Evolutionary conservation across 1,284 basidiomycete species (phyloP), one percentile per base, ranked within the genome.

Genomic region (Sanguinoderma infundibulare): DNA sequence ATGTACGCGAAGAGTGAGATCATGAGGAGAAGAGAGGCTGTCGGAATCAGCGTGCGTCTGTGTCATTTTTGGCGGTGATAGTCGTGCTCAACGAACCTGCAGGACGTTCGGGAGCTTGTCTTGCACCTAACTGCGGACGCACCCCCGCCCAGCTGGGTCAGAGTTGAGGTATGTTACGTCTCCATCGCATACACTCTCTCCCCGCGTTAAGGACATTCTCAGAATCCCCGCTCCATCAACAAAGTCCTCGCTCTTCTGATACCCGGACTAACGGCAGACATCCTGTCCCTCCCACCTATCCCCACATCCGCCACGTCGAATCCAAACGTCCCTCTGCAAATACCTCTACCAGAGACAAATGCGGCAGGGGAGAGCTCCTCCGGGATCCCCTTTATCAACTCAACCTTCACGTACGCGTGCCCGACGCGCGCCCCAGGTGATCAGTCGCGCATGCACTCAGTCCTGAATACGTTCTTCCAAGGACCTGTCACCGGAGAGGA

Each of bases 351-450:
- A 36, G 62, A 72, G 14, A 73, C 75, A 6, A 70, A 67, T 30
- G 40, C 77, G 10, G 22, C 64, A 17, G 70, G 74, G 17, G 76
- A 74, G 2, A 71, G 74, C 1, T 71, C 76, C 8, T 72, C 62
- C 0, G 74, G 75, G 0, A 70, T 97, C 2, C 92, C 94, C 0
- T 90, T 94, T 68, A 86, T 98, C 49, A 81, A 88, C 1, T 85
- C 84, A 15, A 90, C 94, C 0, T 98, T 97, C 78, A 92, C 91
- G 57, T 94, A 96, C 76, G 94, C 92, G 3, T 94, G 91, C 67
- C 96, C 95, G 0, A 96, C 94, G 0, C 85, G 89, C 38, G 95
- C 95, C 0, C 95, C 95, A 0, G 96, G 96, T 0, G 95, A 98
- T 66, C 81, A 83, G 55, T 87, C 83, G 38, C 83, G 88, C 46